These are phyloP conservation scores for Leptomonas seymouri DNA, from an alignment of 208 protist species.

Conservation along the genomic window DNA sequence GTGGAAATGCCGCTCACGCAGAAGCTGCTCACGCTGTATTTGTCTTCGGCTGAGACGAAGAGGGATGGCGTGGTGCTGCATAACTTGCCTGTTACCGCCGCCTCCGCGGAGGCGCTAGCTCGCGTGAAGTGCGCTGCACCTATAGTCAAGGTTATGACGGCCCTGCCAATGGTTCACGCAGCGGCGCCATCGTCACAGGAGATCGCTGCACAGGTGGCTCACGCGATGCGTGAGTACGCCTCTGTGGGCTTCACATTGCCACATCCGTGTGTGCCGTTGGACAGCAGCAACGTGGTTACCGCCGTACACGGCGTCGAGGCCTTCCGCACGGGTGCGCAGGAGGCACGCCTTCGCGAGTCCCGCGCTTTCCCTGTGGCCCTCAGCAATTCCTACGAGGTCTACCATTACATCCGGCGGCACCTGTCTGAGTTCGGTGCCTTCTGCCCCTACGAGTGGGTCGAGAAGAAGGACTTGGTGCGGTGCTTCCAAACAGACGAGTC, in stretches of 20 bases:
- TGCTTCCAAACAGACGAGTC: conserved; percentile 13
- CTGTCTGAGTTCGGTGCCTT: conserved; percentile 77
- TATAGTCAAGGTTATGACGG: conserved; percentile 36
- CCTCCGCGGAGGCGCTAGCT: conserved; percentile 34
- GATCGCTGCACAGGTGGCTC: not conserved
- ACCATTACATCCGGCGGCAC: conserved; percentile 31
- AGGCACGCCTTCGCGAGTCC: conserved; percentile 34
- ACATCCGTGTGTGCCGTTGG: conserved; percentile 31
- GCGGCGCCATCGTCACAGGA: not conserved
- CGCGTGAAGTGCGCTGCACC: conserved; percentile 18
- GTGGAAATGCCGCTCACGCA: conserved; percentile 50
- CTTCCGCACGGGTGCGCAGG: conserved; percentile 39
- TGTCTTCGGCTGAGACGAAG: conserved; percentile 67
- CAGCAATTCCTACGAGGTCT: conserved; percentile 48
- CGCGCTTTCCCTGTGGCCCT: conserved; percentile 66
- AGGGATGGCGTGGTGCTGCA: conserved; percentile 72
- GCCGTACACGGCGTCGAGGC: conserved; percentile 62
- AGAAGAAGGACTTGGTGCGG: conserved; percentile 58
- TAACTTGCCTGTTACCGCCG: conserved; percentile 60
- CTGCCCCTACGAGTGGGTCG: conserved; percentile 85
- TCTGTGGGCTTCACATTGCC: conserved; percentile 39
- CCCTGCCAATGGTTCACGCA: conserved; percentile 7
- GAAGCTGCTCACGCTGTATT: conserved; percentile 51
- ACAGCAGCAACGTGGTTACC: conserved; percentile 52
- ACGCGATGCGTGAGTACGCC: conserved; percentile 16